phyloP scores from a whole-genome alignment of 208 protist genomes.

The Kentomonas sorsogonicus region DNA sequence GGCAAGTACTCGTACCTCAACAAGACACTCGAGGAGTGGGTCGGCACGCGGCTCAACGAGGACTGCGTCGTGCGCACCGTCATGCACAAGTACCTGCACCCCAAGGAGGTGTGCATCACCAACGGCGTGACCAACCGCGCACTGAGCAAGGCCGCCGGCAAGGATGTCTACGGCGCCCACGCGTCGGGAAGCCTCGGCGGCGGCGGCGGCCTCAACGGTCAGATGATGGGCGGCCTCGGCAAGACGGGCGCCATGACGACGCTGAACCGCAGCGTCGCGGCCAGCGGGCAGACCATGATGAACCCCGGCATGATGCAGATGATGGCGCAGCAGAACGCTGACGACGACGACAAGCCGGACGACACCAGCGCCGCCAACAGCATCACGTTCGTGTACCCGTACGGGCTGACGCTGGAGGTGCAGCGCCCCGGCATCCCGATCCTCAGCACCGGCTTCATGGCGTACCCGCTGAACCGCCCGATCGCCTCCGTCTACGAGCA shows the following conservation, averaged over 20 bases:
- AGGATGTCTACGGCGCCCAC: constrained; percentile 57
- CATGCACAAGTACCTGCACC: constrained; percentile 95
- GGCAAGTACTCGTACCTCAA: constrained; percentile 79
- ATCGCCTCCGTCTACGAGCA: constrained; percentile 82
- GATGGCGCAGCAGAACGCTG: constrained; percentile 16
- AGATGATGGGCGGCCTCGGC: constrained; percentile 11
- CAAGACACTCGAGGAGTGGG: constrained; percentile 79
- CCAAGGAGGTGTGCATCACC: constrained; percentile 92
- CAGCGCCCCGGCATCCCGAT: constrained; percentile 91
- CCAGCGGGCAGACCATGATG: constrained; percentile 22
- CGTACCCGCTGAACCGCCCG: constrained; percentile 94
- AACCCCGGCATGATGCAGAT: constrained; percentile 30
- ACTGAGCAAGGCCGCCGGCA: constrained; percentile 90
- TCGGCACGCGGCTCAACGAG: constrained; percentile 89
- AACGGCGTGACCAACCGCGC: constrained; percentile 94
- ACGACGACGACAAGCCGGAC: constrained; percentile 34
- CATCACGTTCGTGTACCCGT: constrained; percentile 93
- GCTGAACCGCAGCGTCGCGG: constrained; percentile 56
- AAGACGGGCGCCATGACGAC: constrained; percentile 24
- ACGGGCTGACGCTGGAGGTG: constrained; percentile 93
- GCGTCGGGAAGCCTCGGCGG: constrained; percentile 10
- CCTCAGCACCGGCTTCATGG: constrained; percentile 92
- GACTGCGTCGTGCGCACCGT: constrained; percentile 94
- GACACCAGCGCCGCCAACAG: constrained; percentile 42
- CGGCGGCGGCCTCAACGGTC: constrained; percentile 2